Conservation (phyloP, 768 basidiomycete genomes). For the Suillus americanus region DNA sequence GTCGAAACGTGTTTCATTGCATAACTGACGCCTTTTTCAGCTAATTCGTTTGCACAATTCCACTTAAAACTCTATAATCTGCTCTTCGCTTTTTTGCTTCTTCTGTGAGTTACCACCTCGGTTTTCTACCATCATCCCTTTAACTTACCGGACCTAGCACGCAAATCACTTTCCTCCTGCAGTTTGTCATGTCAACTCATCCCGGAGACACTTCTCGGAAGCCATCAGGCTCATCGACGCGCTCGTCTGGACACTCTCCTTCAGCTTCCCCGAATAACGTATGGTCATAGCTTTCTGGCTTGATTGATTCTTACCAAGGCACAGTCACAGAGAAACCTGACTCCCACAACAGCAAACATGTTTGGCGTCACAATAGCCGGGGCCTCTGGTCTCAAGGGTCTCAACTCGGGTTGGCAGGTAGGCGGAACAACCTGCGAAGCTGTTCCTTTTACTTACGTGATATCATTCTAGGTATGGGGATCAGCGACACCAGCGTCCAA, state of each 20-base stretch:
- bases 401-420: constrained; percentile 71
- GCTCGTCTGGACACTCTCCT: constrained; percentile 63
- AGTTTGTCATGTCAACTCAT: constrained; percentile 32
- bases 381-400: constrained; percentile 46
- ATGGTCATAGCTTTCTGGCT: constrained; percentile 16
- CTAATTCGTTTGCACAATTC: constrained; percentile 35
- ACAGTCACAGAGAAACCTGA: constrained; percentile 47
- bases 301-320: constrained; percentile 25
- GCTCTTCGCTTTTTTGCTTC: constrained; percentile 20
- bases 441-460: constrained; percentile 11
- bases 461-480: constrained; percentile 55
- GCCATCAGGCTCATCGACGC: constrained; percentile 68
- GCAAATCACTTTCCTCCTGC: constrained; percentile 26
- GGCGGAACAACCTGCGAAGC: constrained; percentile 21
- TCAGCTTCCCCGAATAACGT: constrained; percentile 61
- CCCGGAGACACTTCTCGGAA: constrained; percentile 54
- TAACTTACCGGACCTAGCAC: constrained; percentile 22
- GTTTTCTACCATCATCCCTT: constrained; percentile 17
- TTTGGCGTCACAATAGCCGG: constrained; percentile 52
- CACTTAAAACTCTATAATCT: constrained; percentile 33
- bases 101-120: constrained; percentile 27
- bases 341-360: constrained; percentile 42
- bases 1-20: constrained; percentile 22
- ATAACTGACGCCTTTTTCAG: constrained; percentile 30
- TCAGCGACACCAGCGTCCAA: constrained; percentile 47